A percentile compares a stretch with the other conserved stretches of the same genome.
Evolutionary conservation across 495 filamentous ascomycete genomes (phyloP).

Genomic region (Penicillium cataractarum): DNA sequence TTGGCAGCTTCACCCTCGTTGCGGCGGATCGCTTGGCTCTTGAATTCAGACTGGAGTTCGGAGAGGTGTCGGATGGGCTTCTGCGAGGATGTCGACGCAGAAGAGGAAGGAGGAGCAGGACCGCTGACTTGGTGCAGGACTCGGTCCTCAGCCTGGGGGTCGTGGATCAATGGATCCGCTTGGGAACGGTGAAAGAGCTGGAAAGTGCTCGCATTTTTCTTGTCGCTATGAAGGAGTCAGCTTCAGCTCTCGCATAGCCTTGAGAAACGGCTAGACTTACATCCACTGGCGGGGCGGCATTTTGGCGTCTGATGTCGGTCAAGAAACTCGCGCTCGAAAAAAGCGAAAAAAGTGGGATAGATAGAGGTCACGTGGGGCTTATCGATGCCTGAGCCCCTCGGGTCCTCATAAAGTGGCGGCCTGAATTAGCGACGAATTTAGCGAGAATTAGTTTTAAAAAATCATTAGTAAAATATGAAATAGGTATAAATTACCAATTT

Average conservation of each 20-base stretch:
- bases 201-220: conserved; percentile 91
- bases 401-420: conserved; percentile 24
- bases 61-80: conserved; percentile 51
- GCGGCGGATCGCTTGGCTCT: conserved; percentile 64
- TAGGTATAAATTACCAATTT: background rate
- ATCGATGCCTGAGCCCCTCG: conserved; percentile 37
- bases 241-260: background rate
- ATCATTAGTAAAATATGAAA: background rate
- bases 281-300: conserved; percentile 89
- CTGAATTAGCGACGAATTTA: background rate
- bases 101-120: conserved; percentile 36
- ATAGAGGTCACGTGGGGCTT: conserved; percentile 45
- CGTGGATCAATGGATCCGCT: conserved; percentile 94
- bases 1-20: conserved; percentile 97
- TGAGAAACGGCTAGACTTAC: conserved; percentile 53
- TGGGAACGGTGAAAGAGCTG: conserved; percentile 93
- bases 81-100: conserved; percentile 40
- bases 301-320: conserved; percentile 30
- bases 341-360: conserved; percentile 41
- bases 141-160: conserved; percentile 78
- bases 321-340: conserved; percentile 25
- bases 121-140: conserved; percentile 63
- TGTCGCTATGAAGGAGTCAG: conserved; percentile 65
- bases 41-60: conserved; percentile 80
- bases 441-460: background rate